A percentile compares a stretch with the other conserved stretches of the same genome.
Evolutionary conservation across 306 rosid species (phyloP).

Genomic region (Cajanus cajan): DNA sequence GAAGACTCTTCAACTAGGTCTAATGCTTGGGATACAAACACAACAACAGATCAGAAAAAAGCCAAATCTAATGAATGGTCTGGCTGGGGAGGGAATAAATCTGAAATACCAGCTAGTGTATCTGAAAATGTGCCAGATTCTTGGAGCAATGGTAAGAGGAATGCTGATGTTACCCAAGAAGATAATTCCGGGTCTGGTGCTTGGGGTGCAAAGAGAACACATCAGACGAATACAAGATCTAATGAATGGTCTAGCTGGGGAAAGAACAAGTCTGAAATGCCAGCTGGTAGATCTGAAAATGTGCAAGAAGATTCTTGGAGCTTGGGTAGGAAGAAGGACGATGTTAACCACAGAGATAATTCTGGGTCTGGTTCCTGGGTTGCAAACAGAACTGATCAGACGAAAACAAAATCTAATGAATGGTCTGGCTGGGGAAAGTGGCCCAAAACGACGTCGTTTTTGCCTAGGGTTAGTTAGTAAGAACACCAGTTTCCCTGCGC

Average conservation of each 20-base stretch:
- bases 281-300: conserved; percentile 2
- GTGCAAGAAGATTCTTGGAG: conserved; percentile 25
- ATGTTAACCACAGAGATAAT: conserved; percentile 10
- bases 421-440: conserved; percentile 6
- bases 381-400: neutral
- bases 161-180: too few species aligned
- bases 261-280: conserved; percentile 9
- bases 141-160: too few species aligned
- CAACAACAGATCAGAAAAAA: neutral
- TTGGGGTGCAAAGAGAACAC: conserved; percentile 24
- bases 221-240: neutral
- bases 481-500: too few species aligned
- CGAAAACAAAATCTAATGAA: neutral
- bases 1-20: neutral
- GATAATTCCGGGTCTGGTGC: too few species aligned
- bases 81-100: neutral
- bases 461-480: too few species aligned
- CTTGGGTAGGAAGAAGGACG: neutral
- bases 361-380: conserved; percentile 35
- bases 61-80: neutral
- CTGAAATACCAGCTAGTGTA: neutral
- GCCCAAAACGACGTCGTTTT: too few species aligned
- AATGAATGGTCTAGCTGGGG: conserved; percentile 23
- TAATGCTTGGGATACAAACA: conserved; percentile 23
- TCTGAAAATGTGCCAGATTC: too few species aligned